Evolutionary conservation across 129 eudicot species (phyloP).

Genomic region (Logfia minima): DNA sequence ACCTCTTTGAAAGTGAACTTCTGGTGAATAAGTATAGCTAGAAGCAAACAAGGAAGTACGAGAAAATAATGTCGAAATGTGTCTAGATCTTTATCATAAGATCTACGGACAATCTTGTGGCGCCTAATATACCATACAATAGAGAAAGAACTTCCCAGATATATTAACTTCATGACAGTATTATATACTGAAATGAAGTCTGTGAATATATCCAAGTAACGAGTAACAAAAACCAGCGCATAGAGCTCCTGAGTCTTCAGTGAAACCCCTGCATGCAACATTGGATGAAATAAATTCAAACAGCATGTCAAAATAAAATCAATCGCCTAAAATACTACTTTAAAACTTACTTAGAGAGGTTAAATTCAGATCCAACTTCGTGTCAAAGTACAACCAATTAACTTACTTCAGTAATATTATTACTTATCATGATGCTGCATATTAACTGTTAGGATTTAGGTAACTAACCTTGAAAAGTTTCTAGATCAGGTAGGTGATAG

Average conservation of each 20-base stretch:
- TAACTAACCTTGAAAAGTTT: neutral
- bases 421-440: slow-evolving; percentile 4
- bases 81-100: slow-evolving; percentile 93
- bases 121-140: slow-evolving; percentile 95
- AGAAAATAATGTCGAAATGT: slow-evolving; percentile 88
- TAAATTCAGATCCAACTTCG: neutral
- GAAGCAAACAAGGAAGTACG: slow-evolving; percentile 67
- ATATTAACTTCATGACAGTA: slow-evolving; percentile 78
- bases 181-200: slow-evolving; percentile 78
- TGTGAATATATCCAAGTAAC: slow-evolving; percentile 89
- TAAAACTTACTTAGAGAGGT: slow-evolving; percentile 7
- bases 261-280: slow-evolving; percentile 71
- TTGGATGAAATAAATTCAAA: slow-evolving; percentile 17
- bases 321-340: neutral
- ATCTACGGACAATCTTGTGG: slow-evolving; percentile 91
- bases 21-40: slow-evolving; percentile 73
- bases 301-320: neutral
- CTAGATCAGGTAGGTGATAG: neutral
- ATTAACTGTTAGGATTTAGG: neutral
- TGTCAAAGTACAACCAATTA: slow-evolving; percentile 12
- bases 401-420: neutral
- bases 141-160: slow-evolving; percentile 86
- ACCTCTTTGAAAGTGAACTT: slow-evolving; percentile 91
- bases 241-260: slow-evolving; percentile 97
- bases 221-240: slow-evolving; percentile 90